Base-by-base conservation (phyloP, 352 stramenopile genomes). In the Globisporangium okanoganense region DNA sequence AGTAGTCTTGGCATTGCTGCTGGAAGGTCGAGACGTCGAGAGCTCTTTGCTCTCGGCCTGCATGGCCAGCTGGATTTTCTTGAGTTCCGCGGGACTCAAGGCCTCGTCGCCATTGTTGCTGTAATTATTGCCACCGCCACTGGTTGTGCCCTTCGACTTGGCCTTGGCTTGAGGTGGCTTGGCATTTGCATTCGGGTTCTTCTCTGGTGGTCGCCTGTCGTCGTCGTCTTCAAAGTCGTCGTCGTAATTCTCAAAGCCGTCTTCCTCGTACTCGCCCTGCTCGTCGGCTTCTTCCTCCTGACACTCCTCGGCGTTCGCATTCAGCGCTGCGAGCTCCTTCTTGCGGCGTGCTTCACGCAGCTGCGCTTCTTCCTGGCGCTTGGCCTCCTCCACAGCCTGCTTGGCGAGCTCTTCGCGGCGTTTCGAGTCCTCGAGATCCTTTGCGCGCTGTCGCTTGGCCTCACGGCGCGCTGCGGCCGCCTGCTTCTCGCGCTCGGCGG, bases 221-320 rank as follows among this genome's bases (percentile, higher is more conserved):
- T 78, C 60, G 38, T 81, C 70, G 7, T 75, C 64, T 27, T 83
- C 74, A 59, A 82, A 80, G 49, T 88, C 79, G 48, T 86, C 82
- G 24, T 77, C 71, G 40, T 85, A 81, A 53, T 83, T 79, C 64
- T 85, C 76, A 69, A 89, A 91, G 1, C 67, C 81, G 6, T 90
- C 81, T 36, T 89, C 76, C 4, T 79, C 77, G 45, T 91, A 89
- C 3, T 87, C 81, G 13, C 81, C 61, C 1, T 61, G 41, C 25
- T 70, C 73, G 24, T 85, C n/a, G n/a, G n/a, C n/a, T n/a, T n/a
- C 82, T 70, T 91, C 74, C 22, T 82, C 82, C 38, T 88, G 78
- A 12, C 79, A 85, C 43, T 87, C 78, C 41, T 91, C 78, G 13
- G 79, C 82, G 53, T 91, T 91, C 6, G 82, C 82, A 57, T 89